Evolutionary conservation across 1,284 basidiomycete species (phyloP).

Genomic region (Porogramme epimiltina): DNA sequence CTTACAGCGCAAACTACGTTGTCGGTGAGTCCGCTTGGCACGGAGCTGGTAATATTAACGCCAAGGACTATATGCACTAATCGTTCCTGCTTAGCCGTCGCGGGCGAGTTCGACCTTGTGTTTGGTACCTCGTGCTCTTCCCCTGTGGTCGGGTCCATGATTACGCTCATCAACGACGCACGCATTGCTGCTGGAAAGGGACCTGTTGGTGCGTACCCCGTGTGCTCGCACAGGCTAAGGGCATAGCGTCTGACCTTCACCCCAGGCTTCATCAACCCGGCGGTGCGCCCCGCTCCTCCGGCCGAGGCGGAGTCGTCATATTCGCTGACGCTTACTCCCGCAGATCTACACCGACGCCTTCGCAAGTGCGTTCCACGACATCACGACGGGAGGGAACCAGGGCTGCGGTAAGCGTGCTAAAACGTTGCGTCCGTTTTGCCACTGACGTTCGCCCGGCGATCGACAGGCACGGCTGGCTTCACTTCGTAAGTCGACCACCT

Average conservation of each 20-base stretch:
- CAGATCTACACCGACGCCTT: constrained; percentile 44
- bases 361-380: constrained; percentile 46
- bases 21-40: constrained; percentile 31
- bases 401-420: constrained; percentile 40
- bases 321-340: not conserved
- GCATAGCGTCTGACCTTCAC: no score
- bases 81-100: constrained; percentile 10
- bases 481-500: constrained; percentile 32
- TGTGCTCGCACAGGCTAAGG: no score
- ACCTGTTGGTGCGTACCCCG: constrained; percentile 33
- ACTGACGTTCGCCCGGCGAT: not conserved
- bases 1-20: constrained; percentile 46
- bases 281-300: constrained; percentile 28
- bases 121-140: constrained; percentile 38
- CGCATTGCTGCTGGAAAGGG: constrained; percentile 37
- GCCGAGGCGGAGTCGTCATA: not conserved
- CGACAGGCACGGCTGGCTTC: constrained; percentile 32
- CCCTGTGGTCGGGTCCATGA: constrained; percentile 41
- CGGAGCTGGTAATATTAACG: no score
- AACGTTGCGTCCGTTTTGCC: not conserved
- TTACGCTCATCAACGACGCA: constrained; percentile 47
- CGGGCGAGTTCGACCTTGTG: constrained; percentile 31
- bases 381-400: constrained; percentile 47
- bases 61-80: not conserved
- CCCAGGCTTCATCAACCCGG: constrained; percentile 36